Evolutionary conservation across 2,329 filamentous ascomycete genomes (phyloP).

Genomic region (Ophiostoma sp.): DNA sequence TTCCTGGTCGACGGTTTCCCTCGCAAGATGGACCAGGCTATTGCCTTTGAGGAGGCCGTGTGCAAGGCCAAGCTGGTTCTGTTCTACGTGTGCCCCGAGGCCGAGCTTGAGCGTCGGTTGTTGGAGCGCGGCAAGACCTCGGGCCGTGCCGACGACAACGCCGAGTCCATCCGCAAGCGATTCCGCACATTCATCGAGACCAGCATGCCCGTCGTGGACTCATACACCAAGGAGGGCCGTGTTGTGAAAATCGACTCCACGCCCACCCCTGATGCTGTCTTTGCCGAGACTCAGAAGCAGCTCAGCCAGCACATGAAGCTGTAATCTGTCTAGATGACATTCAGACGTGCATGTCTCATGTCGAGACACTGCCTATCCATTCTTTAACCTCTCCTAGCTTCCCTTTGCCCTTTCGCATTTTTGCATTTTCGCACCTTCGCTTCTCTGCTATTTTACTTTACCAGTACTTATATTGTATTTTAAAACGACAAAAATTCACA

Average conservation of each 20-base stretch:
- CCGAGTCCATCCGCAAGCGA: slow-evolving; percentile 90
- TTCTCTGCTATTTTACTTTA: background rate
- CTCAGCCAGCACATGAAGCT: slow-evolving; percentile 48
- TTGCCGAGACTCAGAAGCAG: slow-evolving; percentile 46
- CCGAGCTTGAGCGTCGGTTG: slow-evolving; percentile 76
- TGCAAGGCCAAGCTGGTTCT: slow-evolving; percentile 79
- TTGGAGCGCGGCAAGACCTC: slow-evolving; percentile 89
- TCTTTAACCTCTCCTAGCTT: background rate
- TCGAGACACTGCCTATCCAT: background rate
- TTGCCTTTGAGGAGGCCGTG: slow-evolving; percentile 87
- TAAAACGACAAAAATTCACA: background rate
- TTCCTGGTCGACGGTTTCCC: slow-evolving; percentile 85
- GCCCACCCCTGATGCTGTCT: slow-evolving; percentile 57
- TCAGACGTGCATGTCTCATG: background rate
- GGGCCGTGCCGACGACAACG: slow-evolving; percentile 87
- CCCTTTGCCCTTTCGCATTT: background rate
- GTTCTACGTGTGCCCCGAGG: slow-evolving; percentile 91
- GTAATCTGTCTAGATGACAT: slow-evolving; percentile 24
- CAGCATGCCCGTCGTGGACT: slow-evolving; percentile 92
- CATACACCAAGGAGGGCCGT: slow-evolving; percentile 68
- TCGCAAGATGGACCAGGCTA: slow-evolving; percentile 92
- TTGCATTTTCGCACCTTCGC: background rate
- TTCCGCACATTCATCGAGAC: slow-evolving; percentile 93
- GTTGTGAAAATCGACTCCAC: slow-evolving; percentile 77
- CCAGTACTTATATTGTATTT: background rate